Base-by-base conservation (phyloP, 2,329 filamentous ascomycete genomes). In the Colletotrichum orchidophilum region DNA sequence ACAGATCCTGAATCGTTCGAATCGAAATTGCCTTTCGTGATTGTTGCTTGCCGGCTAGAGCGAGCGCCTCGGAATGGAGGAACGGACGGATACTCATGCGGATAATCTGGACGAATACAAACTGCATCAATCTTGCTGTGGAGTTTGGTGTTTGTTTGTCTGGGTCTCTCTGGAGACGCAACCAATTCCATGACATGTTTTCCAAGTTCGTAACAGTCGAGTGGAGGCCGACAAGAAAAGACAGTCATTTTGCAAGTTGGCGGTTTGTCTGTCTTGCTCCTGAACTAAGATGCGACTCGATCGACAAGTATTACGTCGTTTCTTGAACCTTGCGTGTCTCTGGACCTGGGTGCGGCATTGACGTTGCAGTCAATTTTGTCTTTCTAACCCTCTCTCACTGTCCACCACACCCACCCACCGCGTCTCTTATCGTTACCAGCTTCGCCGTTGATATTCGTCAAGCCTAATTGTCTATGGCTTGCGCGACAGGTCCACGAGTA, bases 201-300 rank as follows among this genome's bases (percentile, higher is more conserved):
- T 59, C 63, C 63, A 58, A 63, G 53, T 58, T 70, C 58, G 42
- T 68, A 71, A 71, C 63, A 67, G 29, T 24, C 21, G 39, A 66
- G 55, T 27, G 50, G 67, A 66, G 55, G 55, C 27, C 26, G 24
- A 60, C 67, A 61, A 60, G 55, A 50, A 67, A 60, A 57, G 35
- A 57, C 35, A 18, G 50, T 24, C 35, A 18, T 50, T 9, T 31
- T 39, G 35, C 21, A 57, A 61, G 61, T 57, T 61, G 55, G 66
- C 24, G 55, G 8, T n/a, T 33, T 54, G n/a, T 21, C 15, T 26
- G 18, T 46, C 21, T 46, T 46, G 39, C 39, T 46, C 39, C 18
- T 15, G 3, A 18, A 8, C 21, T 21, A 15, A n/a, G 39, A 46
- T 46, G 39, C 18, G 39, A 11, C 18, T 21, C 3, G 8, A 18